Evolutionary conservation across 2,329 filamentous ascomycete genomes (phyloP), one percentile per base, ranked within the genome.

Genomic region (Chaetomium sp.): DNA sequence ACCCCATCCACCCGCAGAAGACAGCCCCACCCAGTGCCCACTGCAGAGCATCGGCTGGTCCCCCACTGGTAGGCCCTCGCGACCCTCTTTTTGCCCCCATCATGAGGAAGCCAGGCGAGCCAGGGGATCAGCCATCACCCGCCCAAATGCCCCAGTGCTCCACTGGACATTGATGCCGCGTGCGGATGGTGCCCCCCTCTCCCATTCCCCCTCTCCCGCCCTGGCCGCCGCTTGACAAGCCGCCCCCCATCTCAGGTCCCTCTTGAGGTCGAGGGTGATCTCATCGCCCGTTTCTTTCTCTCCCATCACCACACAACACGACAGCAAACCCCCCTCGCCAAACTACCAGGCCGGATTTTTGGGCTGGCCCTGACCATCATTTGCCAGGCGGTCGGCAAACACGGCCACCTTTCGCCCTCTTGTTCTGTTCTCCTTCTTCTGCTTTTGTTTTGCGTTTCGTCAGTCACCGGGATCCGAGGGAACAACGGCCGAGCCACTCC

Each of bases 291-390:
- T 57, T 60, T 52, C 55, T n/a, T 14, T 57, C 54, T 55, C 53
- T 56, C 61, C 54, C 59, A 61, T 58, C 59, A 62, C 58, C 60
- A 58, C 48, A 57, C 52, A 55, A 48, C 59, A 56, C 54, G 41
- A 52, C 56, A 53, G 27, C 43, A 54, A 45, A 36, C 46, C 56
- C 52, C 49, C 52, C 50, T 59, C 47, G 52, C 50, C 53, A 50
- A 51, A 51, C 52, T 41, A 56, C n/a, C 9, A 48, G 61, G 61
- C 58, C 59, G 56, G 57, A 53, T 58, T 33, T 46, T 61, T 62
- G 59, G 63, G 60, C 60, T 61, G 60, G 59, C 54, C 62, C 60
- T 61, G 60, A 61, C 56, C 58, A 57, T 58, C 55, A 50, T 54
- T 60, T 56, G 51, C 48, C 53, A 49, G 37, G 55, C 48, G 44